Base-by-base conservation (phyloP, 371 early-diverging fungal species). In the Mortierella sp. region DNA sequence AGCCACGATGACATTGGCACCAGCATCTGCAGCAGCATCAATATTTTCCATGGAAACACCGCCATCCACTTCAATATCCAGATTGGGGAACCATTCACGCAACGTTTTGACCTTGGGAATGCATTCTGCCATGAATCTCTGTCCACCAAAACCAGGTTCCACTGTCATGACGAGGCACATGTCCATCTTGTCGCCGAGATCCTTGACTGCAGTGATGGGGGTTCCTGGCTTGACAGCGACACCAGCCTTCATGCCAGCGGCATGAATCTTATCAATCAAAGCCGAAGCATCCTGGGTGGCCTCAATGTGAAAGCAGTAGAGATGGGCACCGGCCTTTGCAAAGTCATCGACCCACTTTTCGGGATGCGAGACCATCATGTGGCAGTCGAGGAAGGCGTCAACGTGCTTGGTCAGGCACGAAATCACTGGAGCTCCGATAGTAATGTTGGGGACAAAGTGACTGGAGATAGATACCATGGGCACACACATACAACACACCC, bases 81-180 rank as follows among this genome's bases (percentile, higher is more conserved):
- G 76, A n/a, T 94, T 68, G 3, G 99, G 98, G 72, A 85, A 96
- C 64, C 78, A 79, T 27, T 80, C 80, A 19, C 99, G 92, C 30
- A 98, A 80, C 9, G 74, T 74, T 59, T 82, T 82, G 27, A 89
- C 96, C 87, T 98, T 98, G 52, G 89, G 86, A 85, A 98, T 86
- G 72, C 91, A 92, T 63, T 91, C 84, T 5, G 83, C 82, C 96
- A 96, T 96, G 74, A 96, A 96, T 45, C 89, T 81, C 82, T 98
- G 98, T 41, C 98, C 98, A 43, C 98, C 98, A 80, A 98, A 98
- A 3, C 98, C 98, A 49, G 98, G 98, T 76, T 98, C 97, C 38
- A 99, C 99, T 0, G 99, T 98, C 99, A 99, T 99, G 46, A 99
- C 87, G 47, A 99, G 84, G 31, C 98, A 90, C 92, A 94, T 93